Evolutionary conservation across 1,284 basidiomycete genomes (phyloP), one percentile per base, ranked within the genome.

Genomic region (Leccinum griseonigrum): DNA sequence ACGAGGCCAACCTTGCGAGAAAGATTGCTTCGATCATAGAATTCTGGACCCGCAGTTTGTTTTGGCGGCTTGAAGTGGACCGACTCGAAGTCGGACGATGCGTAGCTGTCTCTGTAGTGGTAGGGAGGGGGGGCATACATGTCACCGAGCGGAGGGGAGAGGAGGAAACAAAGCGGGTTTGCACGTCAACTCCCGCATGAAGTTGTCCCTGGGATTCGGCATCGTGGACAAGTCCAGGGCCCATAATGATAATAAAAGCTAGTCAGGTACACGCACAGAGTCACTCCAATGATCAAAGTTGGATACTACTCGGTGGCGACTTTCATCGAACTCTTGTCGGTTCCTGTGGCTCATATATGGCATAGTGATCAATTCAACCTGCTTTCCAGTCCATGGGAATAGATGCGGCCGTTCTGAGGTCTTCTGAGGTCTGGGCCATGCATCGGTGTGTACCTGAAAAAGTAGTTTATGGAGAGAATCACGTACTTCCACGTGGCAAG

Each of bases 1-100:
- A 67, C 57, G 54, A 72, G 66, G 62, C 69, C 66, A 14, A 72
- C 36, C 46, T 26, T 60, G 58, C 72, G 70, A 34, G 71, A 65
- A 10, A 69, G 58, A 16, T 68, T 60, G 60, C 74, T 72, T 32
- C 71, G 66, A 50, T 75, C 69, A 48, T 74, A 72, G 28, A 72
- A 73, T 14, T 74, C 69, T 57, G 69, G 67, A 5, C 69, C 63
- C 5, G 71, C 60, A 3, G 68, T 69, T 28, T 69, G 69, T 53
- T 57, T 72, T 31, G 54, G 61, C 38, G 48, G 62, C 57, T 66
- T 65, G 58, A 70, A 69, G 50, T 62, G 9, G 32, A 70, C 58
- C n/a, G 68, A 64, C 55, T 71, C 72, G 5, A 67, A 71, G 64
- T 68, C 71, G 6, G 63, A 53, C 0, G 58, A 52, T 5, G 63